Conservation (phyloP, 768 basidiomycete genomes). For the Suillus hirtellus region DNA sequence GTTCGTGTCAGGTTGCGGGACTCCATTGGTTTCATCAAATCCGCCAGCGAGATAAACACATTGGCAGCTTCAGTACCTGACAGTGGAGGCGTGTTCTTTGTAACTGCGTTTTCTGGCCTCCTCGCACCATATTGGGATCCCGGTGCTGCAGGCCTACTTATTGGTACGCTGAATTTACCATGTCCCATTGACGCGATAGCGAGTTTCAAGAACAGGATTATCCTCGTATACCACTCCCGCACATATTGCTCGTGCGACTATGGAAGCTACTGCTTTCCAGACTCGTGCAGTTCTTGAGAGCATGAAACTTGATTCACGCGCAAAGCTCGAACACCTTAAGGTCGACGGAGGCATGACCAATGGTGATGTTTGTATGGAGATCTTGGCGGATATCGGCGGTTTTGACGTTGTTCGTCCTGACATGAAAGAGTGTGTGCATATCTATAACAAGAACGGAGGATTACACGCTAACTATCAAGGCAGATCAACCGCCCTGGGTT, state of each 20-base stretch:
- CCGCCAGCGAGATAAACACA: conserved; percentile 81
- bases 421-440: conserved; percentile 85
- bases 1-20: conserved; percentile 72
- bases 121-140: conserved; percentile 99
- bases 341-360: conserved; percentile 99
- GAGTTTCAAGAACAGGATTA: conserved; percentile 45
- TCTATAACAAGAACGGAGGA: neutral
- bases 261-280: conserved; percentile 96
- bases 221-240: conserved; percentile 88
- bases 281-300: conserved; percentile 93
- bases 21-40: conserved; percentile 78
- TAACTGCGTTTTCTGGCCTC: conserved; percentile 94
- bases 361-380: conserved; percentile 83
- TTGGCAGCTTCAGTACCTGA: conserved; percentile 76
- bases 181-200: neutral
- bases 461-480: neutral
- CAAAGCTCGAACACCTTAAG: conserved; percentile 79
- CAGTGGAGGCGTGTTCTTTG: conserved; percentile 93
- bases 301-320: conserved; percentile 88
- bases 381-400: conserved; percentile 88
- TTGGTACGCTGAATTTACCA: conserved; percentile 47
- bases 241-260: conserved; percentile 91
- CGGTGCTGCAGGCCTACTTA: conserved; percentile 81
- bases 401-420: conserved; percentile 90
- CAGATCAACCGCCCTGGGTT: conserved; percentile 93